phyloP scores from a whole-genome alignment of 306 rosid genomes.

The Glycine latifolia region DNA sequence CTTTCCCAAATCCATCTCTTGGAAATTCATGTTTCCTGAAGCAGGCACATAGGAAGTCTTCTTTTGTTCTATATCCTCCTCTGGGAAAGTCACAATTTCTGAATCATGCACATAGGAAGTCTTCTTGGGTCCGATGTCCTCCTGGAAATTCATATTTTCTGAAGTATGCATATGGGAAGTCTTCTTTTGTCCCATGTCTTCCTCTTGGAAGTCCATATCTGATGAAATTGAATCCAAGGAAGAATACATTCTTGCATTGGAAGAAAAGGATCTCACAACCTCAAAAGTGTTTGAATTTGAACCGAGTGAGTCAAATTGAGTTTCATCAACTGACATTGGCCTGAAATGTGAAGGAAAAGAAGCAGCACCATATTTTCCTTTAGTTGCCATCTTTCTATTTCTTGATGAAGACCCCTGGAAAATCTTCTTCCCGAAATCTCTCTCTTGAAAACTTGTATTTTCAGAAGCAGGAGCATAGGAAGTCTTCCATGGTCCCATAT shows the following conservation, averaged over 20 bases:
- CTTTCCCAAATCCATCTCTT: slow-evolving; percentile 46
- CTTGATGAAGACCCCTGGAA: slow-evolving; percentile 43
- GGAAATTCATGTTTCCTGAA: slow-evolving; percentile 46
- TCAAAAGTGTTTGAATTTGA: slow-evolving; percentile 52
- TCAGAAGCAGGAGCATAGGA: slow-evolving; percentile 43
- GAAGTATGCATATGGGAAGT: slow-evolving; percentile 39
- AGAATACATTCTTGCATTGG: slow-evolving; percentile 62
- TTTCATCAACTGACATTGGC: slow-evolving; percentile 76
- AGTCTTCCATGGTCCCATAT: slow-evolving; percentile 41
- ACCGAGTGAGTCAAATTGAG: slow-evolving; percentile 61
- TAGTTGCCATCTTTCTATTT: slow-evolving; percentile 53
- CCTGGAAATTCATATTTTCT: slow-evolving; percentile 41
- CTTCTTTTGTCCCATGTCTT: slow-evolving; percentile 42
- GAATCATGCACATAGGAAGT: slow-evolving; percentile 42
- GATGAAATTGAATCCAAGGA: slow-evolving; percentile 49
- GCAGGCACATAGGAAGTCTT: slow-evolving; percentile 40
- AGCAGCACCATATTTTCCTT: slow-evolving; percentile 51
- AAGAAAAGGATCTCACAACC: slow-evolving; percentile 57
- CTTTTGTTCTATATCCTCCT: slow-evolving; percentile 49
- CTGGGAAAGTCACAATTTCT: slow-evolving; percentile 45
- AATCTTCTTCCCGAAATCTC: slow-evolving; percentile 44
- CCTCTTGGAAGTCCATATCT: slow-evolving; percentile 46
- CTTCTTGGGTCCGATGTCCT: slow-evolving; percentile 42
- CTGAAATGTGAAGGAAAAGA: slow-evolving; percentile 64
- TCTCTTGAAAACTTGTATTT: slow-evolving; percentile 37